Conservation (phyloP, 2,329 filamentous ascomycete species). For the Plectosphaerella cucumerina region DNA sequence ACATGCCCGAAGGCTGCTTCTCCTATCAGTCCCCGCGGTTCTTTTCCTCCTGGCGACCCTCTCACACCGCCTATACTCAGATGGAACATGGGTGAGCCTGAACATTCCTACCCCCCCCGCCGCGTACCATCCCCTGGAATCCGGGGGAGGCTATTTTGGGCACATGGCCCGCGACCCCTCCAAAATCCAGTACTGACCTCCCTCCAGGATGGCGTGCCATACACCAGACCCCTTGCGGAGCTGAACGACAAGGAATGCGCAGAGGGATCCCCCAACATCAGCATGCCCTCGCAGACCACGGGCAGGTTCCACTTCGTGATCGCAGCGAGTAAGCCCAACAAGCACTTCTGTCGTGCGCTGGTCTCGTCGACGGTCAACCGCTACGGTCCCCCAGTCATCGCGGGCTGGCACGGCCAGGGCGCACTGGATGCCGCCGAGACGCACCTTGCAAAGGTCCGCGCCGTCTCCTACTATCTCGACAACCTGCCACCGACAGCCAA, state of each 20-base stretch:
- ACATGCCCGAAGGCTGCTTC: conserved; percentile 10
- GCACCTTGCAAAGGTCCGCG: conserved; percentile 35
- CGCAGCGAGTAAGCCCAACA: conserved; percentile 30
- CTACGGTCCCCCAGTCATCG: conserved; percentile 31
- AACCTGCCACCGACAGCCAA: conserved; percentile 25
- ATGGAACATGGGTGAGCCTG: conserved; percentile 11
- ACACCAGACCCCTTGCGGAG: too few species aligned
- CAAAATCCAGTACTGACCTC: too few species aligned
- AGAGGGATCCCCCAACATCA: conserved; percentile 1
- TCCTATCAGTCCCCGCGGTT: conserved; percentile 8
- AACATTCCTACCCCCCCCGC: too few species aligned
- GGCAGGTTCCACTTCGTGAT: conserved; percentile 30
- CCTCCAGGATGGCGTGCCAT: too few species aligned
- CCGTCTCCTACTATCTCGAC: conserved; percentile 28
- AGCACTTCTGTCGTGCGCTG: conserved; percentile 32
- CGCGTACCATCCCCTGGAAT: too few species aligned
- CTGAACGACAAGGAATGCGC: conserved; percentile 1
- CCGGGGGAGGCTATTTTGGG: too few species aligned
- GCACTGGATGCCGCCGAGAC: conserved; percentile 27
- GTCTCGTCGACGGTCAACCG: conserved; percentile 31
- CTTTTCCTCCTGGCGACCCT: conserved; percentile 7
- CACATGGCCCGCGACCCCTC: too few species aligned
- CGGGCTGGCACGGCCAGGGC: conserved; percentile 31
- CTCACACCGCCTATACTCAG: conserved; percentile 9
- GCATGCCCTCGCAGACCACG: background rate